phyloP scores from a whole-genome alignment of 2,329 filamentous ascomycete genomes.

The Trichoderma sp. region DNA sequence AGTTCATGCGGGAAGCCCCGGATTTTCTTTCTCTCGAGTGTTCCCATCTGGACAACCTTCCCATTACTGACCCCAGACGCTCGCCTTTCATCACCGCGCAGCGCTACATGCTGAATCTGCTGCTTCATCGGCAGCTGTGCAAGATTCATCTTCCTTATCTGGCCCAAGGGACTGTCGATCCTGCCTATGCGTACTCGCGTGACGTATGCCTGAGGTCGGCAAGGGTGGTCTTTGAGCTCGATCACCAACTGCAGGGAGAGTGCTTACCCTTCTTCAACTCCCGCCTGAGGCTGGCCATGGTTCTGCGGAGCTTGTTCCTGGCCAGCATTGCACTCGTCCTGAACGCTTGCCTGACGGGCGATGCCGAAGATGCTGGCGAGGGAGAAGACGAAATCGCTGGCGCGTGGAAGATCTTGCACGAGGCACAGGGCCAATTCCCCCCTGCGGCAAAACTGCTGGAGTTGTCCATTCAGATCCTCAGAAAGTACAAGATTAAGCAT shows the following conservation, averaged over 20 bases:
- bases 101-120: constrained; percentile 40
- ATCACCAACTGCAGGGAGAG: constrained; percentile 37
- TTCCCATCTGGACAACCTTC: constrained; percentile 31
- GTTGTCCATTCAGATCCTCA: constrained; percentile 39
- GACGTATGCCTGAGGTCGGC: constrained; percentile 40
- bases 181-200: constrained; percentile 40
- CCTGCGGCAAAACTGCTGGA: constrained; percentile 39
- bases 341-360: constrained; percentile 38
- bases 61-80: constrained; percentile 33
- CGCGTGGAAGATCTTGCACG: constrained; percentile 41
- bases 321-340: constrained; percentile 42
- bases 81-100: constrained; percentile 37
- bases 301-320: constrained; percentile 42
- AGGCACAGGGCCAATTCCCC: constrained; percentile 37
- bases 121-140: constrained; percentile 41
- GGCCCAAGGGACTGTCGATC: constrained; percentile 41
- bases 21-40: constrained; percentile 37
- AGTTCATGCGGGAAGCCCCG: constrained; percentile 37
- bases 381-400: constrained; percentile 37
- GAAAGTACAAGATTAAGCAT: constrained; percentile 38
- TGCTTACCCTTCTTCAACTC: constrained; percentile 36
- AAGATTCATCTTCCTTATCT: constrained; percentile 43
- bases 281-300: constrained; percentile 37
- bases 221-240: constrained; percentile 38
- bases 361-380: constrained; percentile 33